Evolutionary conservation across 2,329 filamentous ascomycete genomes (phyloP).

Genomic region (Monilinia aucupariae): DNA sequence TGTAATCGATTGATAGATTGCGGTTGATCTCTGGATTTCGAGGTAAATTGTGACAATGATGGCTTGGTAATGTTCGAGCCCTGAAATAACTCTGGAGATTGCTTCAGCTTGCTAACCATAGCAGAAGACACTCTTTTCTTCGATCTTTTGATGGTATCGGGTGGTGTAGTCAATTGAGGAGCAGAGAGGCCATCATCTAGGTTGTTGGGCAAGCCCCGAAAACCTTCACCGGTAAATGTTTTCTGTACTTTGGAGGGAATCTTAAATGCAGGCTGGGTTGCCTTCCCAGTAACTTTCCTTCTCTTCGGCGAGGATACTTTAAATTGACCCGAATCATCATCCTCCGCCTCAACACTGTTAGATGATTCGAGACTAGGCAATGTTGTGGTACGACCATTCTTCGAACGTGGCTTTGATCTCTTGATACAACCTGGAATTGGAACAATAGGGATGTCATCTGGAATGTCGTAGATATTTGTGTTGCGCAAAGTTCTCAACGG

Average conservation of each 20-base stretch:
- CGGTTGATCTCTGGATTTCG: conserved; percentile 8
- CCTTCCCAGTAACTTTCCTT: conserved; percentile 5
- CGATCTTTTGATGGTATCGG: conserved; percentile 17
- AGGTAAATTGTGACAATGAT: background rate
- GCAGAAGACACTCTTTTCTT: conserved; percentile 16
- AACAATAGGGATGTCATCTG: conserved; percentile 10
- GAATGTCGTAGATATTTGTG: conserved; percentile 21
- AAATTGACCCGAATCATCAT: background rate
- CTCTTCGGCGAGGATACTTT: background rate
- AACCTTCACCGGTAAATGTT: background rate
- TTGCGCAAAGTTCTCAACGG: conserved; percentile 20
- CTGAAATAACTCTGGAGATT: conserved; percentile 23
- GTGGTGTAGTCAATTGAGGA: conserved; percentile 21
- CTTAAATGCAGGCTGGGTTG: conserved; percentile 8
- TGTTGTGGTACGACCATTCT: conserved; percentile 16
- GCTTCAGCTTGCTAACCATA: conserved; percentile 11
- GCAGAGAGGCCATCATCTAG: background rate
- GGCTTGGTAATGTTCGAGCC: conserved; percentile 28
- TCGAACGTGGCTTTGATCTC: conserved; percentile 4
- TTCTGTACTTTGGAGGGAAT: conserved; percentile 4
- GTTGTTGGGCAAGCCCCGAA: no score
- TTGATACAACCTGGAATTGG: conserved; percentile 18
- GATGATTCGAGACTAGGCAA: conserved; percentile 16
- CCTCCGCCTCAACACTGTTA: conserved; percentile 4
- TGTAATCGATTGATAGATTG: conserved; percentile 21